Evolutionary conservation across 2,329 filamentous ascomycete species (phyloP).

Genomic region (Lasiodiplodia sp.): DNA sequence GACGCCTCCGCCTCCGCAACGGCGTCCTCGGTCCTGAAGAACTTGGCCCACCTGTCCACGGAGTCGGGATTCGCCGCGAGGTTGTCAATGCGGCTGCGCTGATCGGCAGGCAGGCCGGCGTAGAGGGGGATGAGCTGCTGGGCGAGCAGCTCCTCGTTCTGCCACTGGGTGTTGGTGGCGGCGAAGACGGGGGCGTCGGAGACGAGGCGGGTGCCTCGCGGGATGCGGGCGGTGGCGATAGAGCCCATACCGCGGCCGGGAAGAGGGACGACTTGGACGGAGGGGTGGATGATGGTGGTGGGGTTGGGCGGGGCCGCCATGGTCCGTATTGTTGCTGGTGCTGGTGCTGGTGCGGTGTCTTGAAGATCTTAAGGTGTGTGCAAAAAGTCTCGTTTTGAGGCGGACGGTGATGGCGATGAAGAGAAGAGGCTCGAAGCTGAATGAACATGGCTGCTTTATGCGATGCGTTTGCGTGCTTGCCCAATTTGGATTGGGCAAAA

Average conservation of each 20-base stretch:
- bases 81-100: not conserved
- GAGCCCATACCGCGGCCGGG: conserved; percentile 53
- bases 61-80: not conserved
- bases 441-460: not conserved
- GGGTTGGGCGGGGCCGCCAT: not conserved
- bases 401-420: not conserved
- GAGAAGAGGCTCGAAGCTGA: not conserved
- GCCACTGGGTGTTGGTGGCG: not conserved
- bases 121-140: not conserved
- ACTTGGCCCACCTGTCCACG: not conserved
- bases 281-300: not conserved
- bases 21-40: not conserved
- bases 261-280: conserved; percentile 38
- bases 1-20: not conserved
- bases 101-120: not conserved
- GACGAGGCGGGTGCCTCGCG: conserved; percentile 50
- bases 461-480: not conserved
- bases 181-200: conserved; percentile 48
- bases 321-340: not conserved
- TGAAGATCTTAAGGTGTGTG: not conserved
- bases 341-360: not conserved
- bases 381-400: not conserved
- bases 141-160: not conserved
- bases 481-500: not conserved
- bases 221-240: conserved; percentile 47